Conservation (phyloP, 345 rosid species). For the Sonneratia alba region DNA sequence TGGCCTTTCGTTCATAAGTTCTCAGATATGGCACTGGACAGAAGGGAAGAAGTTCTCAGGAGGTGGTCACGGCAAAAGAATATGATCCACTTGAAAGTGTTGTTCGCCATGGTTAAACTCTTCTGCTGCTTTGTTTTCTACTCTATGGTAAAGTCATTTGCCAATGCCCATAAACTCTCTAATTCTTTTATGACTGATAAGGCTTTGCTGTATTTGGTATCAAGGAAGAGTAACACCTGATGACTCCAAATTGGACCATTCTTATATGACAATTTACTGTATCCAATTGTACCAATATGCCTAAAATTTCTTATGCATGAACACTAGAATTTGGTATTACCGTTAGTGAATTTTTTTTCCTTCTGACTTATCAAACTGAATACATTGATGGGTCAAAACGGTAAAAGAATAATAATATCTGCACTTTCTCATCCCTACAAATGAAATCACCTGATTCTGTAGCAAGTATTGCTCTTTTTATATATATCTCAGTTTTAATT, state of each 20-base stretch:
- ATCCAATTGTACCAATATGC: not conserved
- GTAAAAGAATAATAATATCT: too few species aligned
- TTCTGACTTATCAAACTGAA: not conserved
- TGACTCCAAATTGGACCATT: not conserved
- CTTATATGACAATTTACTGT: too few species aligned
- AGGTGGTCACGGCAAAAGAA: constrained; percentile 43
- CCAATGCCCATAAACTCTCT: not conserved
- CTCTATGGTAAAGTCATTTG: constrained; percentile 8
- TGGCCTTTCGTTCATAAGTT: constrained; percentile 74
- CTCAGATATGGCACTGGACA: constrained; percentile 45
- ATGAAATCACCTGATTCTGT: not conserved
- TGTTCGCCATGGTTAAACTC: constrained; percentile 42
- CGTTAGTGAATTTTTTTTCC: not conserved
- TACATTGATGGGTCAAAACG: too few species aligned
- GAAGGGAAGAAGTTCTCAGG: constrained; percentile 42
- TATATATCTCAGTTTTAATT: not conserved
- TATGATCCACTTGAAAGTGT: constrained; percentile 34
- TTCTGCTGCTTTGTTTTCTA: constrained; percentile 21
- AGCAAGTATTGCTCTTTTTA: not conserved
- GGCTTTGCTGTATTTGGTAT: not conserved
- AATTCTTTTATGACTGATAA: not conserved
- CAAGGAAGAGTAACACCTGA: not conserved
- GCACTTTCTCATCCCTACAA: too few species aligned
- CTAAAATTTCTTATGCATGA: not conserved
- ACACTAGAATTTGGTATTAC: not conserved